Evolutionary conservation across 2,329 filamentous ascomycete genomes (phyloP), one percentile per base, ranked within the genome.

Genomic region (Pseudogymnoascus sp.): DNA sequence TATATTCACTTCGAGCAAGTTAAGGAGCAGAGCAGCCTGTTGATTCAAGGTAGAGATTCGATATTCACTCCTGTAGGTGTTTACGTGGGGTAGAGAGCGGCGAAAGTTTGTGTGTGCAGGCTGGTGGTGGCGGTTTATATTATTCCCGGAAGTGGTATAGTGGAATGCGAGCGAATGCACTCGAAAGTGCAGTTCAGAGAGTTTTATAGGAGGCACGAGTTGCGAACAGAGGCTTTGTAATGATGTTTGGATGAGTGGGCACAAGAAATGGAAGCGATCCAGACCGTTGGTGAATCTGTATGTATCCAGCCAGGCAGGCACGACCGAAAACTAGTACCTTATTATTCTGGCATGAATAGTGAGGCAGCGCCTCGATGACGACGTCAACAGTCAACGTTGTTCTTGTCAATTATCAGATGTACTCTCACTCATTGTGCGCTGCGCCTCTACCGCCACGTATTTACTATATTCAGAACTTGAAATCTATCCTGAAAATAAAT

Each of bases 291-390:
- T 57, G 51, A 57, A 25, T 16, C 28, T 57, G 51, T 34, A 21
- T 13, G 51, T 57, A 57, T 57, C 51, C 51, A 57, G 51, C 51
- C 51, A 57, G 51, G 51, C 51, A 57, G 51, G 51, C 51, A 57
- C 51, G 14, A 11, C 45, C 10, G 28, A 23, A 34, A 34, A 57
- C 16, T 21, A 57, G 11, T 57, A 57, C 51, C 51, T 57, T 57
- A 36, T 21, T 57, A 57, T 57, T 57, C n/a, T 19, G 51, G 51
- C 51, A 57, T 25, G 28, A 57, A 57, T 57, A 39, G n/a, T 8
- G 51, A 57, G 28, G 51, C 25, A 57, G 51, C n/a, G n/a, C 13
- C n/a, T 13, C 51, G 51, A 57, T 57, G 51, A 57, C 51, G 51
- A 57, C n/a, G 51, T 31, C 28, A 31, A 34, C 51, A 28, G 4